Evolutionary conservation across 1,284 basidiomycete genomes (phyloP).

Genomic region (Fomitopsis pinicola): DNA sequence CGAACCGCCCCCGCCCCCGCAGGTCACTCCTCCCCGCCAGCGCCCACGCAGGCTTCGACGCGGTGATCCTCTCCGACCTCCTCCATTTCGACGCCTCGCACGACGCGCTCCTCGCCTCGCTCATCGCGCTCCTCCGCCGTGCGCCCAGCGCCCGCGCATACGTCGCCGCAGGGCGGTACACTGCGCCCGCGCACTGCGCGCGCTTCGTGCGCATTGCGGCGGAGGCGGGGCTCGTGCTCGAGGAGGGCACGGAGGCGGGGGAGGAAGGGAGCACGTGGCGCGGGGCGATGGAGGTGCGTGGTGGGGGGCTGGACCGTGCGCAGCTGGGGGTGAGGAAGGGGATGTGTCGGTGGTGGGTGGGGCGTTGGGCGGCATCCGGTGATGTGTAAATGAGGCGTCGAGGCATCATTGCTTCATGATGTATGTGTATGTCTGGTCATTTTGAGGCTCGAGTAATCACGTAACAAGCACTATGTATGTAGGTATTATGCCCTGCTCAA

Average conservation of each 20-base stretch:
- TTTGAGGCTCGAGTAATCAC: too few species aligned
- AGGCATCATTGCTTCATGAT: too few species aligned
- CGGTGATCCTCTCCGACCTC: slow-evolving; percentile 64
- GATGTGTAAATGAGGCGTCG: too few species aligned
- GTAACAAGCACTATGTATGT: too few species aligned
- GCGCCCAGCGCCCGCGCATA: slow-evolving; percentile 42
- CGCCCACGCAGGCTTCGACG: slow-evolving; percentile 40
- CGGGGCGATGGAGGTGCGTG: slow-evolving; percentile 42
- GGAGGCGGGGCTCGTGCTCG: slow-evolving; percentile 41
- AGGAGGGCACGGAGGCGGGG: slow-evolving; percentile 29
- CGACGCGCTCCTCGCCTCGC: slow-evolving; percentile 47
- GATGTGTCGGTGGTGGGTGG: slow-evolving; percentile 59
- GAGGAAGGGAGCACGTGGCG: slow-evolving; percentile 39
- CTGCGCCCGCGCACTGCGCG: slow-evolving; percentile 47
- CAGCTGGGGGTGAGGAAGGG: slow-evolving; percentile 47
- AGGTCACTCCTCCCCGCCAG: neutral
- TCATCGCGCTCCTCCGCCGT: slow-evolving; percentile 43
- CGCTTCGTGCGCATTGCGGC: slow-evolving; percentile 44
- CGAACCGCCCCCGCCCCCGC: neutral
- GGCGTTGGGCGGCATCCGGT: slow-evolving; percentile 33
- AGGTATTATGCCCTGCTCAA: too few species aligned
- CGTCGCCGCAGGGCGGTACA: slow-evolving; percentile 63
- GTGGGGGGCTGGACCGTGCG: slow-evolving; percentile 33
- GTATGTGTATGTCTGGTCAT: too few species aligned
- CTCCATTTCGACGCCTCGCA: slow-evolving; percentile 65